phyloP scores from a whole-genome alignment of 495 filamentous ascomycete genomes.

The Aspergillus affinis region DNA sequence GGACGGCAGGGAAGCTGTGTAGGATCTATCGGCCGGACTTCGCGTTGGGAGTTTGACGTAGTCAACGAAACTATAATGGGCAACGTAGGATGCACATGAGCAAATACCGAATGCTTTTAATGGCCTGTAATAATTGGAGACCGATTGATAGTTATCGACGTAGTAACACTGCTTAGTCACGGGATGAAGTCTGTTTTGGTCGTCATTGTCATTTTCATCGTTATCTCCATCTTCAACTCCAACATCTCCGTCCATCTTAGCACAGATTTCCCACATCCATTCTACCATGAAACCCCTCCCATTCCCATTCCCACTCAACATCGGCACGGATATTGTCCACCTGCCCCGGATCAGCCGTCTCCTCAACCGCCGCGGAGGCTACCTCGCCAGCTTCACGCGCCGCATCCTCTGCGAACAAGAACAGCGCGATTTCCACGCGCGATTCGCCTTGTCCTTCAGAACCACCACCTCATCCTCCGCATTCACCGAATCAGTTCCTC shows the following conservation, averaged over 20 bases:
- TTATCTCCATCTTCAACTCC: background rate
- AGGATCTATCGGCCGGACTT: background rate
- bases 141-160: background rate
- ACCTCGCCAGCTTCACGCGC: conserved; percentile 50
- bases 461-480: background rate
- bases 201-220: background rate
- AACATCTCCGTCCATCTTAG: background rate
- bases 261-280: conserved; percentile 1
- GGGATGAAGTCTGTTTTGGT: background rate
- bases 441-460: conserved; percentile 29
- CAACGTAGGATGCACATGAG: background rate
- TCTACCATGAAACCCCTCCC: conserved; percentile 29
- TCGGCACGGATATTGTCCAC: conserved; percentile 56
- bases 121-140: background rate
- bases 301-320: conserved; percentile 44
- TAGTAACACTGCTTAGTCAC: conserved; percentile 9
- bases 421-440: conserved; percentile 38
- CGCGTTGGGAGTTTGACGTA: background rate
- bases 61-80: background rate
- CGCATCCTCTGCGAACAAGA: conserved; percentile 50
- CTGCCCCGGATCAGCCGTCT: conserved; percentile 51
- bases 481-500: conserved; percentile 13
- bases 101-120: too few species aligned
- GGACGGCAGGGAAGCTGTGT: background rate
- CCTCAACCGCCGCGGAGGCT: conserved; percentile 36